Conservation (phyloP, 306 rosid species). For the Acacia melanoxylon region DNA sequence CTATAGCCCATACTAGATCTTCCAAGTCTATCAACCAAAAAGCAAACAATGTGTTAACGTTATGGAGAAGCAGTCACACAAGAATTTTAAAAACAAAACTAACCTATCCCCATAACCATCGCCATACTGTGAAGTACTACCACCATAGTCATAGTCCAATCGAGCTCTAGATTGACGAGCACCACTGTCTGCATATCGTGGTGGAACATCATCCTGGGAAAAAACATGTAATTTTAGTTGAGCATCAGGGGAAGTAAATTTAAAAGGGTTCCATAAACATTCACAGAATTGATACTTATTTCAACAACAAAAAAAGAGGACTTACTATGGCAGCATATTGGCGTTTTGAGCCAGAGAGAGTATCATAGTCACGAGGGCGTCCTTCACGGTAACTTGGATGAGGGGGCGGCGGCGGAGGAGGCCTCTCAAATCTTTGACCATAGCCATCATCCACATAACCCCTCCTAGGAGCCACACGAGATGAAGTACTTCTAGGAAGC, state of each 20-base stretch:
- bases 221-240: neutral
- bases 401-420: constrained; percentile 66
- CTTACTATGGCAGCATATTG: constrained; percentile 71
- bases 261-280: neutral
- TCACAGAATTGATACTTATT: neutral
- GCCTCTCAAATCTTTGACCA: constrained; percentile 77
- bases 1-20: constrained; percentile 76
- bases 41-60: neutral
- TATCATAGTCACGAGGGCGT: constrained; percentile 72
- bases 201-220: constrained; percentile 78
- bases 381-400: constrained; percentile 72
- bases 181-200: constrained; percentile 67
- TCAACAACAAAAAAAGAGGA: neutral
- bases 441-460: constrained; percentile 87
- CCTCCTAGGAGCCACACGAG: constrained; percentile 73
- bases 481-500: constrained; percentile 64
- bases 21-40: constrained; percentile 56
- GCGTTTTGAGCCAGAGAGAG: constrained; percentile 83
- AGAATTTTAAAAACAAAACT: constrained; percentile 26
- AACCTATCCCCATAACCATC: constrained; percentile 87
- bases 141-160: constrained; percentile 79
- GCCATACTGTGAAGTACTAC: constrained; percentile 71
- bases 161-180: constrained; percentile 87
- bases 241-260: neutral
- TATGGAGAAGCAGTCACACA: neutral